phyloP scores from a whole-genome alignment of 73 alveolate species.

The Diophrys sp. region DNA sequence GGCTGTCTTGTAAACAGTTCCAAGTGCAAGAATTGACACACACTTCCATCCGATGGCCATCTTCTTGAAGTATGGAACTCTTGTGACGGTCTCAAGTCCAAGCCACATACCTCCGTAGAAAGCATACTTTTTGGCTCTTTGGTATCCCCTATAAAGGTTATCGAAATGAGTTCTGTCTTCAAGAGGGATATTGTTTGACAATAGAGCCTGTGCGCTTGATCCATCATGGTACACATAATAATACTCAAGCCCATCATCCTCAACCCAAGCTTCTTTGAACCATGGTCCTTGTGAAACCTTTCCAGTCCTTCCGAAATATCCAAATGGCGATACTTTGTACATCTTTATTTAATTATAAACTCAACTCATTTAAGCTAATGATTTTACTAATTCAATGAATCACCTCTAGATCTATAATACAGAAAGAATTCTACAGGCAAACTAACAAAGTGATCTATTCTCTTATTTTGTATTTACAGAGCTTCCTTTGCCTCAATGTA shows the following conservation, averaged over 20 bases:
- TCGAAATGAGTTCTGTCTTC: conserved; percentile 42
- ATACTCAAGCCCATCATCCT: conserved; percentile 61
- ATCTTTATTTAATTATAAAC: conserved; percentile 17
- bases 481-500: too few species aligned
- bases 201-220: conserved; percentile 8
- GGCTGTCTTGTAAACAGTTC: conserved; percentile 1
- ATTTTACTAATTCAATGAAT: too few species aligned
- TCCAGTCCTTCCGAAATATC: conserved; percentile 42
- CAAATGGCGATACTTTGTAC: conserved; percentile 47
- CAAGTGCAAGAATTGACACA: conserved; percentile 38
- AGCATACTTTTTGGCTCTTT: conserved; percentile 21
- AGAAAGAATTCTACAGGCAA: too few species aligned
- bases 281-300: conserved; percentile 60
- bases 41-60: conserved; percentile 57
- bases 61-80: conserved; percentile 29
- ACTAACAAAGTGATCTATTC: too few species aligned
- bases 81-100: conserved; percentile 38
- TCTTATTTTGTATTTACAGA: too few species aligned
- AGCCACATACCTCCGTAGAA: conserved; percentile 55
- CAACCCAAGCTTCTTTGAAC: conserved; percentile 42
- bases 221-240: conserved; percentile 26
- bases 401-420: too few species aligned
- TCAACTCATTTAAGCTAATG: background rate
- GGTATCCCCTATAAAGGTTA: conserved; percentile 31
- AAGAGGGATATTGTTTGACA: conserved; percentile 41